A percentile compares a stretch with the other conserved stretches of the same genome.
These are phyloP conservation scores for Phialemonium atrogriseum DNA, from an alignment of 2,329 filamentous ascomycete species.

Conservation along the genomic window DNA sequence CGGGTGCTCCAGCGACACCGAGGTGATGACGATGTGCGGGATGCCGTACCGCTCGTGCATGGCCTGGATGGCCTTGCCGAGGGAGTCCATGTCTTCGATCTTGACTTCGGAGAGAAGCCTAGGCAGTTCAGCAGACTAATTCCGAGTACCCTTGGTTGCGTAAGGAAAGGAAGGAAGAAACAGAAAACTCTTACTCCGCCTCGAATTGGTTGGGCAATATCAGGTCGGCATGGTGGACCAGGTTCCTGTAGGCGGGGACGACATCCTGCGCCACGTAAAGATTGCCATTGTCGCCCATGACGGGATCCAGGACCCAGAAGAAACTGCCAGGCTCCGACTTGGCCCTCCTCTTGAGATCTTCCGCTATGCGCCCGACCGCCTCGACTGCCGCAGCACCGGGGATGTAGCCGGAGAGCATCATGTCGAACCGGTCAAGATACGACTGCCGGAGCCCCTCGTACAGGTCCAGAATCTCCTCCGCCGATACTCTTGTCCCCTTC, in stretches of 20 bases:
- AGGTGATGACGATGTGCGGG: conserved; percentile 90
- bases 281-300: conserved; percentile 93
- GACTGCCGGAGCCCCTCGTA: conserved; percentile 80
- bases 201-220: conserved; percentile 97
- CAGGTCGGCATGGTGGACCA: conserved; percentile 76
- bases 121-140: not conserved
- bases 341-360: conserved; percentile 65
- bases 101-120: conserved; percentile 79
- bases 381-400: conserved; percentile 79
- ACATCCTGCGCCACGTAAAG: conserved; percentile 90
- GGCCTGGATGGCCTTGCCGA: conserved; percentile 65
- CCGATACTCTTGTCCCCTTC: conserved; percentile 74
- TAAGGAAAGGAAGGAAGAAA: conserved; percentile 2
- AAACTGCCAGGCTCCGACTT: conserved; percentile 61
- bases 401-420: conserved; percentile 91
- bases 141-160: not conserved
- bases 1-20: conserved; percentile 59
- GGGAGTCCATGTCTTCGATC: conserved; percentile 65
- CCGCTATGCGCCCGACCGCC: conserved; percentile 75
- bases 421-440: conserved; percentile 80
- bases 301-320: conserved; percentile 96
- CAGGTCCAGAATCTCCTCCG: conserved; percentile 73
- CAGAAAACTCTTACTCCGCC: conserved; percentile 64
- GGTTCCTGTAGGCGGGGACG: conserved; percentile 77
- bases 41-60: conserved; percentile 70